A percentile compares a stretch with the other conserved stretches of the same genome.
These are phyloP conservation scores for Nicotiana obtusifolia DNA, from an alignment of 257 asterid species.

Conservation along the genomic window DNA sequence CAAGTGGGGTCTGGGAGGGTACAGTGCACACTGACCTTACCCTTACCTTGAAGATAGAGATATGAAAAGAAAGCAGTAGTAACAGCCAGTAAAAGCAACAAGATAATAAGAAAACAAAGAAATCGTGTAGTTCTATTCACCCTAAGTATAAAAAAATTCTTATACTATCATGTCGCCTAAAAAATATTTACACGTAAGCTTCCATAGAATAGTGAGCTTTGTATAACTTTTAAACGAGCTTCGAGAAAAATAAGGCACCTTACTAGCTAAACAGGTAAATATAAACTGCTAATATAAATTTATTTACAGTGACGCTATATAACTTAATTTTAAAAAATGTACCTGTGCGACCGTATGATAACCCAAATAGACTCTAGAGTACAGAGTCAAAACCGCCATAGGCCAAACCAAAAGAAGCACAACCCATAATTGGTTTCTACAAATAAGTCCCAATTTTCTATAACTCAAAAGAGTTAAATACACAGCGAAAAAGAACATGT, in stretches of 20 bases:
- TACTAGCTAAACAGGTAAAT: too few relatives aligned
- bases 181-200: too few relatives aligned
- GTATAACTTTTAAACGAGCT: not conserved
- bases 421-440: constrained; percentile 54
- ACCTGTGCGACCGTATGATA: constrained; percentile 88
- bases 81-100: too few relatives aligned
- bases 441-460: constrained; percentile 42
- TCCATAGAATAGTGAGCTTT: not conserved
- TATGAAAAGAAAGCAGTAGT: too few relatives aligned
- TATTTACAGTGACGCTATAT: not conserved
- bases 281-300: not conserved
- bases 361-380: constrained; percentile 82
- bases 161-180: too few relatives aligned
- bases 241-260: not conserved
- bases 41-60: too few relatives aligned
- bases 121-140: too few relatives aligned
- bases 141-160: too few relatives aligned
- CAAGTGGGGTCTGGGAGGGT: too few relatives aligned
- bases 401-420: constrained; percentile 72
- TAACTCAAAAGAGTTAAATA: constrained; percentile 57
- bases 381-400: constrained; percentile 60
- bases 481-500: constrained; percentile 77
- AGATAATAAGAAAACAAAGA: too few relatives aligned
- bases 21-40: too few relatives aligned
- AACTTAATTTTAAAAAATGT: not conserved